Evolutionary conservation across 306 rosid species (phyloP).

Genomic region (Begonia loranthoides): DNA sequence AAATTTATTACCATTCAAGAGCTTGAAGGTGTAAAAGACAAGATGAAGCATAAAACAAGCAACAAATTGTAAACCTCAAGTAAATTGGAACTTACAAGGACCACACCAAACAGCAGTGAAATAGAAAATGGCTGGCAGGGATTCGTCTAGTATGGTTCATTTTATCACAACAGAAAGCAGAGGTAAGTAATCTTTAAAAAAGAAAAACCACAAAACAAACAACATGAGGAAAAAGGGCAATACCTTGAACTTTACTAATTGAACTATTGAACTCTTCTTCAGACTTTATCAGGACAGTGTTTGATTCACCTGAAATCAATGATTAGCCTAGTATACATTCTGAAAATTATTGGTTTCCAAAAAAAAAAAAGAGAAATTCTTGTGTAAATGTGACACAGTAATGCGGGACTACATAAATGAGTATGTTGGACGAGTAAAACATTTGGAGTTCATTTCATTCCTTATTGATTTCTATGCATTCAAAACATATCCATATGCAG

Average conservation of each 20-base stretch:
- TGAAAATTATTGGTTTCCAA: neutral
- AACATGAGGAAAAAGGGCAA: neutral
- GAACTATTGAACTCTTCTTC: conserved; percentile 39
- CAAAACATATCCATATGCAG: too few relatives aligned
- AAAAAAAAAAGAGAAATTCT: neutral
- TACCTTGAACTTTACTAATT: conserved; percentile 39
- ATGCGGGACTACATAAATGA: neutral
- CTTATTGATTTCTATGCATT: too few relatives aligned
- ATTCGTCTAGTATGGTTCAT: conserved; percentile 25
- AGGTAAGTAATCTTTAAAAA: conserved; percentile 1
- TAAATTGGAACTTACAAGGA: conserved; percentile 54
- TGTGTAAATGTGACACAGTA: neutral
- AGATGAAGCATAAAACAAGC: too few relatives aligned
- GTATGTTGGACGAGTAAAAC: neutral
- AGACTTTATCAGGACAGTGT: conserved; percentile 31
- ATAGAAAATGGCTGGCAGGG: conserved; percentile 64
- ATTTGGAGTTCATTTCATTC: neutral
- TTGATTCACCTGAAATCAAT: conserved; percentile 35
- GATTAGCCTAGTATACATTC: neutral
- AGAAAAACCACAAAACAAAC: neutral
- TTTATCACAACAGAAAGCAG: conserved; percentile 8
- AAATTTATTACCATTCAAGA: too few relatives aligned
- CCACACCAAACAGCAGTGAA: conserved; percentile 92
- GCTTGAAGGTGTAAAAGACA: too few relatives aligned
- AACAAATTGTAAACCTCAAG: neutral